A percentile compares a stretch with the other conserved stretches of the same genome.
These are phyloP conservation scores for Martensiomyces pterosporus DNA, from an alignment of 192 early-diverging fungal genomes.

Conservation along the genomic window DNA sequence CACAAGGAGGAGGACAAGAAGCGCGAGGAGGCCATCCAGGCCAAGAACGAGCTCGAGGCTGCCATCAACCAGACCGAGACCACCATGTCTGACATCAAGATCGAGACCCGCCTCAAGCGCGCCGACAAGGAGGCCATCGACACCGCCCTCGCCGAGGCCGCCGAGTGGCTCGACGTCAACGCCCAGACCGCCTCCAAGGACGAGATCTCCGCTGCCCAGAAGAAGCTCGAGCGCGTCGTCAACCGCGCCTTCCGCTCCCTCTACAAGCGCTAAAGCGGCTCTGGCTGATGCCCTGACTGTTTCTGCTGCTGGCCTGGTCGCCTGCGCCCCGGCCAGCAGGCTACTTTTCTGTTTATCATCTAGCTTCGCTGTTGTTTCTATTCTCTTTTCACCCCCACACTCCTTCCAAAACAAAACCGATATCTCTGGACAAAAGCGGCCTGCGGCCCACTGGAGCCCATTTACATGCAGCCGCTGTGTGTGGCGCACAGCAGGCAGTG, in stretches of 20 bases:
- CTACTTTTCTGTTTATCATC: too few relatives aligned
- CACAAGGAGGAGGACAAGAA: conserved; percentile 74
- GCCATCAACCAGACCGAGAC: conserved; percentile 71
- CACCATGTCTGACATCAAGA: conserved; percentile 65
- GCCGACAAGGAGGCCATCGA: conserved; percentile 69
- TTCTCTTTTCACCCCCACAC: too few relatives aligned
- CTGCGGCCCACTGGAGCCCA: too few relatives aligned
- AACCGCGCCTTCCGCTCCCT: conserved; percentile 57
- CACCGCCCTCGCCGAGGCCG: conserved; percentile 71
- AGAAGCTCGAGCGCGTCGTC: conserved; percentile 67
- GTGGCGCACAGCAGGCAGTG: too few relatives aligned
- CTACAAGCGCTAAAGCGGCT: conserved; percentile 25
- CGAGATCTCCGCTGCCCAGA: conserved; percentile 59
- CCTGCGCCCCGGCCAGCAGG: too few relatives aligned
- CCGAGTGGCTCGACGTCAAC: conserved; percentile 66
- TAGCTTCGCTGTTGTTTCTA: too few relatives aligned
- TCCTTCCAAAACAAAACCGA: too few relatives aligned
- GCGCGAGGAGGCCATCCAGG: conserved; percentile 69
- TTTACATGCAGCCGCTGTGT: too few relatives aligned
- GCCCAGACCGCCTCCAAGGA: conserved; percentile 56
- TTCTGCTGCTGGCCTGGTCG: too few relatives aligned
- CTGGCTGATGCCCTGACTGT: too few relatives aligned
- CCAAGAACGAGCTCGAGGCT: conserved; percentile 77
- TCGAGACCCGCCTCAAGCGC: conserved; percentile 67
- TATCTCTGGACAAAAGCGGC: too few relatives aligned